Evolutionary conservation across 2,329 filamentous ascomycete genomes (phyloP).

Genomic region (Neofusicoccum sp.): DNA sequence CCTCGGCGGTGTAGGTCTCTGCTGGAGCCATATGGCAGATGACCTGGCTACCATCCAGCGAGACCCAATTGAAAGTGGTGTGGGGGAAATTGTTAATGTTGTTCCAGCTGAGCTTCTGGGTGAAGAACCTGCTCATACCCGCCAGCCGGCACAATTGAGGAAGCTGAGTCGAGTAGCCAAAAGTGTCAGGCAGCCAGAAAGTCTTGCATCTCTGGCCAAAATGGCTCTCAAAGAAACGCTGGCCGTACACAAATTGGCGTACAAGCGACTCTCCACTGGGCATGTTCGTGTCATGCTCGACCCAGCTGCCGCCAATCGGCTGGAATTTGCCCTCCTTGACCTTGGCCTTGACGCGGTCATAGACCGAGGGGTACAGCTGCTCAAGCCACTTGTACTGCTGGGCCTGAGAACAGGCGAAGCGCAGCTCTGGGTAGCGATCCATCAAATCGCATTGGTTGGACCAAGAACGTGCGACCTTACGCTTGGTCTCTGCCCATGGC

Average conservation of each 20-base stretch:
- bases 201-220: constrained; percentile 87
- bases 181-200: constrained; percentile 98
- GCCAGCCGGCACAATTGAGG: constrained; percentile 90
- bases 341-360: constrained; percentile 86
- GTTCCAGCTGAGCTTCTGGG: constrained; percentile 99
- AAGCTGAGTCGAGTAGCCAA: constrained; percentile 93
- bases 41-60: constrained; percentile 91
- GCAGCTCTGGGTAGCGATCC: constrained; percentile 90
- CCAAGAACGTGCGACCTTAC: constrained; percentile 94
- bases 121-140: constrained; percentile 96
- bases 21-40: constrained; percentile 96
- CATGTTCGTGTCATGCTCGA: constrained; percentile 97
- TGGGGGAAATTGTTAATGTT: constrained; percentile 99
- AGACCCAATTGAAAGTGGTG: constrained; percentile 98
- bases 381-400: constrained; percentile 99
- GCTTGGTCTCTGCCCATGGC: constrained; percentile 97
- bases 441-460: constrained; percentile 94
- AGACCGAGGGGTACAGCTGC: constrained; percentile 80
- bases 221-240: constrained; percentile 88
- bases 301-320: constrained; percentile 96
- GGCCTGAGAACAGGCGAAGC: constrained; percentile 88
- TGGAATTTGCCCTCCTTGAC: constrained; percentile 89
- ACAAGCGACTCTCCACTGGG: constrained; percentile 92
- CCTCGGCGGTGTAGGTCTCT: constrained; percentile 92
- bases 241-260: constrained; percentile 91